phyloP scores from a whole-genome alignment of 2,329 filamentous ascomycete genomes.

The Talaromyces piceae region DNA sequence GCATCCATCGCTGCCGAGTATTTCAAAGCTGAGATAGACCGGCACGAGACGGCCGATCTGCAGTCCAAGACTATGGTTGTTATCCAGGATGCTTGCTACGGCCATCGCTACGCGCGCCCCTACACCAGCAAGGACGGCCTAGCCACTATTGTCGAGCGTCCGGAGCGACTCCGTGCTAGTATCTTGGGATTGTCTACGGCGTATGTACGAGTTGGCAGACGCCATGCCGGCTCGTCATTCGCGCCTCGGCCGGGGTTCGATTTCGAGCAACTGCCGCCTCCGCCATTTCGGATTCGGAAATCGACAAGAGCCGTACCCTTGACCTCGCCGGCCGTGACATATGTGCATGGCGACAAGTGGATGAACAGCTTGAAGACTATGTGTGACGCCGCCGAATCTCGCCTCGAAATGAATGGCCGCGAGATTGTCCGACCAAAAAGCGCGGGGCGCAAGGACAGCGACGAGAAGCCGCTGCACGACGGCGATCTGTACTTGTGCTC shows the following conservation, averaged over 20 bases:
- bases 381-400: constrained; percentile 73
- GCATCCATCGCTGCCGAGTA: constrained; percentile 57
- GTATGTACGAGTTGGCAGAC: constrained; percentile 80
- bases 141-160: constrained; percentile 81
- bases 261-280: constrained; percentile 47
- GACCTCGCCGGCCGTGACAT: constrained; percentile 69
- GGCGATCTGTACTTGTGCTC: constrained; percentile 86
- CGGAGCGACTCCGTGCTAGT: constrained; percentile 79
- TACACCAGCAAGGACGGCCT: constrained; percentile 65
- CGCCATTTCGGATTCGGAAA: constrained; percentile 80
- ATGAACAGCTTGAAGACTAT: constrained; percentile 84
- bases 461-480: constrained; percentile 60
- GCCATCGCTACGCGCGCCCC: constrained; percentile 81
- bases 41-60: constrained; percentile 46
- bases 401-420: constrained; percentile 67
- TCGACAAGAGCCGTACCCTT: constrained; percentile 66
- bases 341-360: constrained; percentile 86
- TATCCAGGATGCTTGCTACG: constrained; percentile 89
- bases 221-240: constrained; percentile 63
- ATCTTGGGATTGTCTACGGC: constrained; percentile 76
- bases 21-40: constrained; percentile 61
- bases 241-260: constrained; percentile 59
- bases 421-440: constrained; percentile 61
- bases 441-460: constrained; percentile 31
- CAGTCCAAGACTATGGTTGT: constrained; percentile 66